Evolutionary conservation across 768 basidiomycete species (phyloP), one percentile per base, ranked within the genome.

Genomic region (Solioccasus polychromus): DNA sequence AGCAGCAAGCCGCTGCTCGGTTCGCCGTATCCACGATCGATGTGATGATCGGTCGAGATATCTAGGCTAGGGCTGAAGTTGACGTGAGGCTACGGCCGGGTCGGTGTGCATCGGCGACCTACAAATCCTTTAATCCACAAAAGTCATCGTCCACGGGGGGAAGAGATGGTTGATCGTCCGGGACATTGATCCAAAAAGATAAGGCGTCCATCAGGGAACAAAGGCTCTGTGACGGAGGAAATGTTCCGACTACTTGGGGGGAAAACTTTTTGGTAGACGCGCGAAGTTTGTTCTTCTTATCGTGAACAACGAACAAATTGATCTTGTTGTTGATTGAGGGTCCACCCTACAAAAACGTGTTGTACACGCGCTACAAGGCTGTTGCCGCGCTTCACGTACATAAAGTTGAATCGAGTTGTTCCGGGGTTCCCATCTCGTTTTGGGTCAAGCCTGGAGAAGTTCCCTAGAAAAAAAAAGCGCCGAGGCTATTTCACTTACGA

Each of bases 341-440:
- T 68, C 63, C 63, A 62, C 61, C 60, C 59, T 61, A 64, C 11
- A 55, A 63, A 62, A 64, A 68, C 63, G 63, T 65, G 63, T 66
- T 57, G 37, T 45, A 52, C 63, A 65, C 59, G 63, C 61, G 63
- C 44, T 50, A 32, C 48, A 51, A 58, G 65, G 65, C 63, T 64
- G 63, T 64, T 63, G 43, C 61, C 44, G 48, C 35, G 54, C 50
- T 59, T 53, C 53, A 44, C 41, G 38, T 47, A 25, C 36, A 43
- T 57, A 31, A 37, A 34, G 44, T 40, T 49, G 43, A 45, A 34
- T 42, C 44, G 46, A 64, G 38, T 51, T 52, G 55, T 51, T 62
- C 58, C 41, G 52, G 46, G 39, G 45, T 52, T 26, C 24, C 39
- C 8, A 30, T 17, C 52, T 44, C 52, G 48, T 60, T 62, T 53